phyloP scores from a whole-genome alignment of 2,329 filamentous ascomycete genomes.

The Bipolaris oryzae region DNA sequence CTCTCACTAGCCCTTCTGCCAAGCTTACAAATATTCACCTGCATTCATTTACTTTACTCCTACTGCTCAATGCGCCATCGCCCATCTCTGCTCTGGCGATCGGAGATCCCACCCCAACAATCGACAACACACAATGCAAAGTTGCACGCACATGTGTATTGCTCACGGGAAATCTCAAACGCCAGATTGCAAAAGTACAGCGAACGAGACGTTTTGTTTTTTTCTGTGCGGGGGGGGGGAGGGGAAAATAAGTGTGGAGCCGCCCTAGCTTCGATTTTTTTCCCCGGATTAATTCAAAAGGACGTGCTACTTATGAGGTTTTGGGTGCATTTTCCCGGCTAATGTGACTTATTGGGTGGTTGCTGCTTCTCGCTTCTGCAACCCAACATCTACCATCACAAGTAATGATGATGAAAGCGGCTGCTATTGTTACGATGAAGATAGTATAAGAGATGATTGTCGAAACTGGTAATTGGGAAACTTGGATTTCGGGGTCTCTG shows the following conservation, averaged over 20 bases:
- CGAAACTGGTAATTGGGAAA: too few relatives aligned
- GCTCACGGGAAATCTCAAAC: neutral
- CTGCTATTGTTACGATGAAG: too few relatives aligned
- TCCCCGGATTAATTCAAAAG: conserved; percentile 6
- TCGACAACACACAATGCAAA: neutral
- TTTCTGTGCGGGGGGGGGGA: neutral
- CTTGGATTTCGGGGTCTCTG: neutral
- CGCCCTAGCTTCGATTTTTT: neutral
- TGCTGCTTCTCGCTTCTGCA: neutral
- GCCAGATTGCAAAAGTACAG: neutral
- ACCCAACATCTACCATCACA: neutral
- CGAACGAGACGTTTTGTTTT: neutral
- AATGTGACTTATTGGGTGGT: neutral
- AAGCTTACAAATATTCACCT: neutral
- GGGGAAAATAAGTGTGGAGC: conserved; percentile 6
- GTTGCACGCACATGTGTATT: too few relatives aligned
- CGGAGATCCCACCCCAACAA: neutral
- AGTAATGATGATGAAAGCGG: too few relatives aligned
- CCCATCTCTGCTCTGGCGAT: too few relatives aligned
- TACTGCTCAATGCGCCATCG: too few relatives aligned
- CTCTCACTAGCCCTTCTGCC: neutral
- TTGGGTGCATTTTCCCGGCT: neutral
- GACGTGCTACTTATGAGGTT: neutral
- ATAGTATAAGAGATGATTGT: neutral
- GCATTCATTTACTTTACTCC: too few relatives aligned